Evolutionary conservation across 2,329 filamentous ascomycete genomes (phyloP), one percentile per base, ranked within the genome.

Genomic region (Ceratocystis destructans): DNA sequence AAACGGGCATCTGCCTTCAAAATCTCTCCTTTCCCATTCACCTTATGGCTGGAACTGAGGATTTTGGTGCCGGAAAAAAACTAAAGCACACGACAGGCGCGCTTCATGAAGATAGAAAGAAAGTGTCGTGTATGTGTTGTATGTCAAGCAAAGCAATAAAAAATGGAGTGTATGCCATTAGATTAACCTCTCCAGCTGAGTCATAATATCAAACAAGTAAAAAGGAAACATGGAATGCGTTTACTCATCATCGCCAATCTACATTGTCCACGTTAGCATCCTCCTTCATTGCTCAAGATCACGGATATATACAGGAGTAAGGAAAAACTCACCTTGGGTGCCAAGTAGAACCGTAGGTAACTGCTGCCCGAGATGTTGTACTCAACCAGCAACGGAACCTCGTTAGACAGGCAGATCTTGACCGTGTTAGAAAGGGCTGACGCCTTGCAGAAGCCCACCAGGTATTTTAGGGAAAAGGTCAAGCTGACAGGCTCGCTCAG

Each of bases 391-490:
- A 99, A 85, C 33, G 94, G 94, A 64, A 99, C 93, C 78, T 99
- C 94, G 77, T 91, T 92, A 64, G 93, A 97, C 71, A 99, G 83
- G 79, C 89, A 96, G 72, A 99, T 87, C 79, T 89, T 94, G 77
- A 99, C 95, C 71, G 83, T 82, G 71, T 77, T 80, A 48, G 92
- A 93, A 69, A 99, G 81, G 64, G 85, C 87, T 70, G 90, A 88
- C 44, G 95, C 95, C 81, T 99, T 99, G 88, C 94, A 97, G 81
- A 99, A 99, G 84, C 97, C 97, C 82, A 96, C 90, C 2, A 99
- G 87, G 79, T 99, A 99, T 81, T 99, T 99, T 73, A 99, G 88
- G 44, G 94, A 97, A 81, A 99, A 99, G 62, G 93, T 97, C 70
- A 99, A 84, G 45, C 89, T 83, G 69, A 99, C 94, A 64, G 94